phyloP scores from a whole-genome alignment of 768 basidiomycete species.

The Glaciozyma antarctica region DNA sequence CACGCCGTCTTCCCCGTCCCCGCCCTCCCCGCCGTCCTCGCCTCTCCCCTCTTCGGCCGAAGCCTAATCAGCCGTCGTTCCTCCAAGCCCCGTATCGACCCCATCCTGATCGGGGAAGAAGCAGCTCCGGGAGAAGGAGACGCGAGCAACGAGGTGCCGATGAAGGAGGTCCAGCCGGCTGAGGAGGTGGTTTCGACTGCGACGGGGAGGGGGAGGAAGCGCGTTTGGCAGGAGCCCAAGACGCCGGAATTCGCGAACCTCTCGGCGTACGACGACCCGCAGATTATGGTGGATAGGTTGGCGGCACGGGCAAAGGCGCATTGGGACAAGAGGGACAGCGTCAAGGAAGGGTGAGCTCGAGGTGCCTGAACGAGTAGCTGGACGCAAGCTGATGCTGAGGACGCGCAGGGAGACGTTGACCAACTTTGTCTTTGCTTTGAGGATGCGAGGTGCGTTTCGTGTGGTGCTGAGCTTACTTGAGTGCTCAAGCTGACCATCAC shows the following conservation, averaged over 20 bases:
- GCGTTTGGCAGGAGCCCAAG: conserved; percentile 22
- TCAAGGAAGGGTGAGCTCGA: conserved; percentile 24
- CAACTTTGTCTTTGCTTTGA: conserved; percentile 25
- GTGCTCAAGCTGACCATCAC: no score
- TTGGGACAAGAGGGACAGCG: conserved; percentile 28
- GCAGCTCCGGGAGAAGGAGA: not conserved
- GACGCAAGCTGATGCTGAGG: not conserved
- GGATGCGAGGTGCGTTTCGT: conserved; percentile 15
- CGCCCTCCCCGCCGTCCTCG: conserved; percentile 16
- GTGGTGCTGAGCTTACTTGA: no score
- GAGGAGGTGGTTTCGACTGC: not conserved
- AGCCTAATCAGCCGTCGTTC: not conserved
- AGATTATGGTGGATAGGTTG: conserved; percentile 13
- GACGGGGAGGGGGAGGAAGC: not conserved
- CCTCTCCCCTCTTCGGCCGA: conserved; percentile 20
- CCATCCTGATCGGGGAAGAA: no score
- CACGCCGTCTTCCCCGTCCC: conserved; percentile 32
- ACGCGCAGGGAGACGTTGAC: conserved; percentile 22
- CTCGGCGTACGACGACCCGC: conserved; percentile 18
- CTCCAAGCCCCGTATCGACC: not conserved
- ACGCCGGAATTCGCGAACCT: conserved; percentile 26
- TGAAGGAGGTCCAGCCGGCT: no score
- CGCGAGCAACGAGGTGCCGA: not conserved
- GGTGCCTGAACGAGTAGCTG: no score
- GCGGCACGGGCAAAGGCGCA: conserved; percentile 21